Conservation (phyloP, 306 rosid species). For the Corylus heterophylla region DNA sequence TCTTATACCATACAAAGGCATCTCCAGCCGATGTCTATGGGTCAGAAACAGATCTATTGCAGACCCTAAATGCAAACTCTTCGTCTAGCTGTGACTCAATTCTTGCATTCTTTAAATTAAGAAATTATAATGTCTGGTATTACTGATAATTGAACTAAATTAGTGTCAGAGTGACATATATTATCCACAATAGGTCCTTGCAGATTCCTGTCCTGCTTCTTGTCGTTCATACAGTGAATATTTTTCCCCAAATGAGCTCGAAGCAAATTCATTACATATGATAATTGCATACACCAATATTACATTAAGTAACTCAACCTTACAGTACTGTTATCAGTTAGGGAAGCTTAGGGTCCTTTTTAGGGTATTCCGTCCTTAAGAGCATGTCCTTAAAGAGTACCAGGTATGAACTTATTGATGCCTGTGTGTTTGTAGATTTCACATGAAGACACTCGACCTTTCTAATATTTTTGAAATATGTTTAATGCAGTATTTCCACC, state of each 20-base stretch:
- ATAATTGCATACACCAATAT: not conserved
- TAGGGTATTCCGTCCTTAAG: not conserved
- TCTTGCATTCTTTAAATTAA: not conserved
- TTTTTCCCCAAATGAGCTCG: not conserved
- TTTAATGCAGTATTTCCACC: slow-evolving; percentile 78
- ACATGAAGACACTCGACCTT: not conserved
- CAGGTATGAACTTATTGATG: not conserved
- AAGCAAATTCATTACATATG: slow-evolving; percentile 11
- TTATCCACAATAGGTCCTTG: not conserved
- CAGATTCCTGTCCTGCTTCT: not conserved
- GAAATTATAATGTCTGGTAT: not conserved
- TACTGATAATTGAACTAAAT: not conserved
- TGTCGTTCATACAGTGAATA: not conserved
- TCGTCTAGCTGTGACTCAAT: not conserved
- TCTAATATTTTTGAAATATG: slow-evolving; percentile 22
- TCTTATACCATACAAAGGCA: not conserved
- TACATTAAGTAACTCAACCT: not conserved
- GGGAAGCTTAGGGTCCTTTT: not conserved
- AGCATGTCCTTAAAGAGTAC: slow-evolving; percentile 7
- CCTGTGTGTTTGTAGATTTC: slow-evolving; percentile 1
- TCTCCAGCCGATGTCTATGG: too few species aligned
- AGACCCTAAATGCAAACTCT: not conserved
- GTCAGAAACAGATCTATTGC: too few species aligned
- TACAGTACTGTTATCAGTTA: not conserved
- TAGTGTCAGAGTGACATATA: not conserved